Percentiles rank a stretch among this genome's conserved stretches.
Conservation (phyloP, 1,139 yeast species). For the Scheffersomyces quercinus region DNA sequence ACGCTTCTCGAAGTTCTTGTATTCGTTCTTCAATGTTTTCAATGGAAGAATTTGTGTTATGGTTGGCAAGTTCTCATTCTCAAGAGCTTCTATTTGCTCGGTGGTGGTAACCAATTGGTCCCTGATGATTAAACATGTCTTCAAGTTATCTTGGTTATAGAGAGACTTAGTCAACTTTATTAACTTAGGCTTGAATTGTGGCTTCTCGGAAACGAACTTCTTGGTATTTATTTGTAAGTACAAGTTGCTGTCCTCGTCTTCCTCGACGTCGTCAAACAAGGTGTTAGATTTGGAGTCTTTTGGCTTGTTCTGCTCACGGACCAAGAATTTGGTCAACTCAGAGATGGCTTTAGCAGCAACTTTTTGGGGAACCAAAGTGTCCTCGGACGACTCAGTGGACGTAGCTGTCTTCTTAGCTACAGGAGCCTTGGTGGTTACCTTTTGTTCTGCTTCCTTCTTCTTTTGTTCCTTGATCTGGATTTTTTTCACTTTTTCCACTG, state of each 20-base stretch:
- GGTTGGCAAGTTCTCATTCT: constrained; percentile 51
- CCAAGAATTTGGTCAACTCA: constrained; percentile 50
- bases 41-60: constrained; percentile 53
- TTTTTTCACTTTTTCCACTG: constrained; percentile 1
- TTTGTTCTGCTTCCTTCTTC: constrained; percentile 4
- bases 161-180: constrained; percentile 57
- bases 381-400: neutral
- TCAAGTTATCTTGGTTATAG: constrained; percentile 45
- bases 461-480: constrained; percentile 4
- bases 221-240: constrained; percentile 64
- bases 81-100: constrained; percentile 62
- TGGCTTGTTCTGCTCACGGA: constrained; percentile 23
- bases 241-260: constrained; percentile 52
- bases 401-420: neutral
- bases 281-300: constrained; percentile 29
- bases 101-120: constrained; percentile 61
- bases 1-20: constrained; percentile 68
- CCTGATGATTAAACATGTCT: constrained; percentile 71
- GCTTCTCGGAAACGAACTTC: constrained; percentile 62
- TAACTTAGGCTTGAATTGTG: constrained; percentile 71
- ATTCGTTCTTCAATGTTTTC: constrained; percentile 62
- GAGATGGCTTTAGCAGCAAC: constrained; percentile 45
- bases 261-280: constrained; percentile 49
- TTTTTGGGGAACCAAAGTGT: constrained; percentile 8
- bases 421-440: constrained; percentile 2